Evolutionary conservation across 2,329 filamentous ascomycete species (phyloP), one percentile per base, ranked within the genome.

Genomic region (Cytospora mali): DNA sequence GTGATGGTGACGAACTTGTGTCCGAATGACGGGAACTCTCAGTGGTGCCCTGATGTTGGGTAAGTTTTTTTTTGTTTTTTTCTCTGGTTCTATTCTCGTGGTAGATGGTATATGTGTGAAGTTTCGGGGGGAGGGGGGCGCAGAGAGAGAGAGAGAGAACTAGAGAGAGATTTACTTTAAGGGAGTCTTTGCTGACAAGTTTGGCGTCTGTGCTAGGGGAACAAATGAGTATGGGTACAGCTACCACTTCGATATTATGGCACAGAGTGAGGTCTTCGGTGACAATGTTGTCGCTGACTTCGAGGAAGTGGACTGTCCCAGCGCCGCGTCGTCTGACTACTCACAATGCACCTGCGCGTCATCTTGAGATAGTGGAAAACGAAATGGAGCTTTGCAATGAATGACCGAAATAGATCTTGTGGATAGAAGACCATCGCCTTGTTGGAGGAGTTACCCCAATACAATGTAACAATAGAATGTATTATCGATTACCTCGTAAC

Each of bases 231-330:
- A 75, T 61, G 73, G 74, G 3, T 76, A 71, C 65, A 66, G 64
- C 52, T 75, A 75, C 58, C 73, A 75, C 65, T 76, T 75, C 58
- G 74, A 75, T 66, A 75, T 76, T 60, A 74, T 72, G 69, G 70
- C 73, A 21, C 33, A 70, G 64, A 71, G 64, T 2, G 66, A 70
- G 57, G 64, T 75, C 9, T 70, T 75, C 52, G 73, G 73, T 10
- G 71, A 75, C 53, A 75, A 75, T 58, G 64, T 68, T 1, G 68
- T 75, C 2, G 74, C 75, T 46, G 61, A 74, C 49, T 75, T 75
- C 51, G 68, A 71, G 66, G 57, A 68, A 18, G 70, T 75, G 4
- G 51, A 62, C 3, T 75, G 73, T 58, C 74, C 74, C 1, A 63
- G 64, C 21, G 64, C 64, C 33, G 70, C 71, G 10, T 55, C 62